These are phyloP conservation scores for Cardamine chenopodiifolia DNA, from an alignment of 345 rosid species.

Conservation along the genomic window DNA sequence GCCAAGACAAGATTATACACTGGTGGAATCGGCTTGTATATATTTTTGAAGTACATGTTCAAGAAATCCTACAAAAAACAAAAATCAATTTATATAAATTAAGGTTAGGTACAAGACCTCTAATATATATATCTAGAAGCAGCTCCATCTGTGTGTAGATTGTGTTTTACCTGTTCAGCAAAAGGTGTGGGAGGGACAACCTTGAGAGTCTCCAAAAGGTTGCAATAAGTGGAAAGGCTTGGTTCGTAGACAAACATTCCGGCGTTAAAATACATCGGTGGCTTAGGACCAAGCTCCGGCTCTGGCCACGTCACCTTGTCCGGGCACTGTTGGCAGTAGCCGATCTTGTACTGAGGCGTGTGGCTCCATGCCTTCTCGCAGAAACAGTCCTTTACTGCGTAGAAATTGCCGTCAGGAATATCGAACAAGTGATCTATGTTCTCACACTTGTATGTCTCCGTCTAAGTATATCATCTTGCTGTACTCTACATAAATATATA, in stretches of 20 bases:
- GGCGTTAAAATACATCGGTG: constrained; percentile 74
- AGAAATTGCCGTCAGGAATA: constrained; percentile 57
- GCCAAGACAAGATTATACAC: constrained; percentile 72
- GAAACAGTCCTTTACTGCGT: constrained; percentile 78
- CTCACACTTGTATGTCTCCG: constrained; percentile 75
- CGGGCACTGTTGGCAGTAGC: constrained; percentile 83
- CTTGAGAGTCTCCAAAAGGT: constrained; percentile 52
- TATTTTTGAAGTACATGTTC: constrained; percentile 66
- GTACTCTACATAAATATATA: no score
- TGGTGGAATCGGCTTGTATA: constrained; percentile 62
- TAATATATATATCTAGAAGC: not conserved
- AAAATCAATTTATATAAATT: not conserved
- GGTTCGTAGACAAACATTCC: constrained; percentile 80
- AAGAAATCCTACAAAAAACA: constrained; percentile 53
- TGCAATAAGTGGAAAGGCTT: constrained; percentile 44
- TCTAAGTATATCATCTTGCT: constrained; percentile 71
- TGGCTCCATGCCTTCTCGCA: constrained; percentile 79
- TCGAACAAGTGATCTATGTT: constrained; percentile 76
- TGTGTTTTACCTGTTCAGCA: constrained; percentile 68
- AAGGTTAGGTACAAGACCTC: not conserved
- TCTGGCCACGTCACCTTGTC: constrained; percentile 59
- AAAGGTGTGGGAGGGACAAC: constrained; percentile 58
- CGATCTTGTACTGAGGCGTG: constrained; percentile 59
- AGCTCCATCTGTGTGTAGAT: not conserved
- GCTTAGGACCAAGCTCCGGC: constrained; percentile 52